Base-by-base conservation (phyloP, 2,329 filamentous ascomycete species). In the Colletotrichum higginsianum region DNA sequence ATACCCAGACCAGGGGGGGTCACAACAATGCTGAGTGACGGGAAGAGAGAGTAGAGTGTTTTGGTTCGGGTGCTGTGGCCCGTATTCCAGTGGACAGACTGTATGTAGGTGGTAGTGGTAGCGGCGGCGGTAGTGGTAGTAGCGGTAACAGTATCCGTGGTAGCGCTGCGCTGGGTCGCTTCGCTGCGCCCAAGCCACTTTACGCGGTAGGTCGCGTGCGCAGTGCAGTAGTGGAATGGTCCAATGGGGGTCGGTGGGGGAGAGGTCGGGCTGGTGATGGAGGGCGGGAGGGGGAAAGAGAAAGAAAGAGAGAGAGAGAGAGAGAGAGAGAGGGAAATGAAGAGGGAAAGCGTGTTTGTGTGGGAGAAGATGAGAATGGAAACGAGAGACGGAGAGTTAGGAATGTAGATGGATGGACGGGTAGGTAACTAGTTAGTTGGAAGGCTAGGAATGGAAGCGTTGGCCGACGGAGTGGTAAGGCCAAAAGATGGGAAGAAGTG, bases 151-250 rank as follows among this genome's bases (percentile, higher is more conserved):
- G 62, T 60, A 46, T 44, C 50, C 38, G 30, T 30, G 42, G 69
- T 72, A 72, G 69, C 69, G 69, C 52, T 60, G 58, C 69, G 69
- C 65, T 72, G 69, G 68, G 69, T 72, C 69, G 40, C 53, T 72
- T 64, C 60, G 66, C 65, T 72, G 58, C 65, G 69, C 53, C 69
- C 47, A 69, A 68, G 69, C 69, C 69, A 72, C 69, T 72, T 72
- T 64, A 72, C 69, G 69, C 65, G 65, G 65, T 71, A 52, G 68
- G 68, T 72, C 69, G 69, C 69, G 69, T 69, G 69, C 69, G 69
- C 69, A 69, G 58, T 30, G 15, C 40, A 40, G 47, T 44, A 44
- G 58, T 30, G 61, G 40, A 63, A 64, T 44, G 46, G 65, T 23
- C 60, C 58, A 71, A 71, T 71, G 53, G 47, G 35, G 38, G 42